Conservation (phyloP, 495 filamentous ascomycete genomes). For the Bacidia gigantensis region DNA sequence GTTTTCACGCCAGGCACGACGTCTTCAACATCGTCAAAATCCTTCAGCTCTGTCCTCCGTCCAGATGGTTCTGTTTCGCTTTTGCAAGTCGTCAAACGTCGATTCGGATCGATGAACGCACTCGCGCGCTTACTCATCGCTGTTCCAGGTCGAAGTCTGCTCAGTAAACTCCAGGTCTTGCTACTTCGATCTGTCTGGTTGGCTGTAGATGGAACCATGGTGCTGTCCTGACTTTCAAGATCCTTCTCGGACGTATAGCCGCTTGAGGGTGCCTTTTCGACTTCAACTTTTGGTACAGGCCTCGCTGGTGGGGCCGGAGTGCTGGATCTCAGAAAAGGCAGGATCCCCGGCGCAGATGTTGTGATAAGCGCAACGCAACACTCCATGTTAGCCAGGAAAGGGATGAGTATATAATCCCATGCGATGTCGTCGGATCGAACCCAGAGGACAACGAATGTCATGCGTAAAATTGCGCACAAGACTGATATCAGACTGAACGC, state of each 20-base stretch:
- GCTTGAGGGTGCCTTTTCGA: neutral
- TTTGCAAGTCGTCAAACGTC: neutral
- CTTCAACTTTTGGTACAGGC: neutral
- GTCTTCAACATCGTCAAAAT: neutral
- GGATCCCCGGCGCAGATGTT: conserved; percentile 12
- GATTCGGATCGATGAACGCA: conserved; percentile 1
- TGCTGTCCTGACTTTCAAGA: conserved; percentile 7
- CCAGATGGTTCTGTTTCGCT: neutral
- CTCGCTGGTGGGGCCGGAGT: conserved; percentile 2
- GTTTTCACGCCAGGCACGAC: conserved; percentile 1
- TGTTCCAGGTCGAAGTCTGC: conserved; percentile 1
- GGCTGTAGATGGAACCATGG: conserved; percentile 2
- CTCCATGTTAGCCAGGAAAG: conserved; percentile 13
- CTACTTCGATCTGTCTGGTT: neutral
- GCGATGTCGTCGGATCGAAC: conserved; percentile 7
- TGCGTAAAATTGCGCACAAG: conserved; percentile 9
- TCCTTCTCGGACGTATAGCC: neutral
- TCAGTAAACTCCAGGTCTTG: conserved; percentile 11
- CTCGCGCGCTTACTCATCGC: neutral
- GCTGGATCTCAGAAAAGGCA: conserved; percentile 7
- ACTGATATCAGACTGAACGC: conserved; percentile 8
- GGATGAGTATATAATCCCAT: conserved; percentile 13
- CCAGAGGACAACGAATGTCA: conserved; percentile 10
- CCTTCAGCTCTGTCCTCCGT: conserved; percentile 6
- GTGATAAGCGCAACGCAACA: conserved; percentile 12